Evolutionary conservation across 176 grass and related monocot genomes (phyloP), one percentile per base, ranked within the genome.

Genomic region (Oryza meyeriana): DNA sequence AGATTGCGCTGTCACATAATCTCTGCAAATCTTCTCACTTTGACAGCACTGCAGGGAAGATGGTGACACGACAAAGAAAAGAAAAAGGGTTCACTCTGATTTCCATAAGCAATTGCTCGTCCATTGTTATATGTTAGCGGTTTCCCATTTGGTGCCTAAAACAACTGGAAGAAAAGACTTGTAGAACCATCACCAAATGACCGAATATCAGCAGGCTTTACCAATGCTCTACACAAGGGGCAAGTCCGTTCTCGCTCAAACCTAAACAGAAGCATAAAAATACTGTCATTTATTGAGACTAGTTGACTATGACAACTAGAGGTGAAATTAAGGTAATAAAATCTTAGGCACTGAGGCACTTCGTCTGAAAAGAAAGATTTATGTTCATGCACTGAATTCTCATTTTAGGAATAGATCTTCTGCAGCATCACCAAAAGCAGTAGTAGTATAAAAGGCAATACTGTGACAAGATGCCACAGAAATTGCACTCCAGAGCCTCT

Each of bases 171-270:
- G 78, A 95, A 95, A 42, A 95, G 87, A 85, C 93, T 93, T 58
- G 93, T 95, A 18, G 93, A 95, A 72, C 90, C 93, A 90, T 95
- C 93, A 82, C 90, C 88, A 88, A 95, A 95, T 88, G 93, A 95
- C 63, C 88, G 93, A 79, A 95, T 91, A 86, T 95, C 93, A 73
- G 90, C 90, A 24, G 93, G 90, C 85, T 95, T 95, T 83, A 95
- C 93, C 76, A 95, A 82, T 78, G 93, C 90, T 72, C 93, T 89
- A 79, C 93, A 95, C 61, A 95, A 86, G 77, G 93, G 93, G 75
- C 93, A 95, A 45, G 93, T 95, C 39, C 93, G 61, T 80, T 95
- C 93, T 87, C 88, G 89, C 87, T 95, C 93, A 84, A 95, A 95
- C 93, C 93, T 95, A 84, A 39, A 82, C 18, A 72, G 16, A 79